Base-by-base conservation (phyloP, 1,284 basidiomycete genomes). In the Melanopsichium pennsylvanicum region DNA sequence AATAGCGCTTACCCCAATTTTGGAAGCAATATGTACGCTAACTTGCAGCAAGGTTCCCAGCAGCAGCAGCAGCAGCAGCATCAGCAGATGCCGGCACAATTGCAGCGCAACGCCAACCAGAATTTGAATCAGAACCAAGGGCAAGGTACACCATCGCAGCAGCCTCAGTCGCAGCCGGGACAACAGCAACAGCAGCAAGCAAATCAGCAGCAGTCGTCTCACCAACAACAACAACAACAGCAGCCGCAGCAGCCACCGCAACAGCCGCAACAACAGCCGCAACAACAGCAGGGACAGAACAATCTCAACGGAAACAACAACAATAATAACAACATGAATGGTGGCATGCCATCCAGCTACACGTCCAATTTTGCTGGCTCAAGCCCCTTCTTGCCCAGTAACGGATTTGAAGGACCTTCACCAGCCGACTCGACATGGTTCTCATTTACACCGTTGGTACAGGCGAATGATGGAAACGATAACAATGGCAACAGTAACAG, bases 361-460 rank as follows among this genome's bases (percentile, higher is more conserved):
- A 29, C 18, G 4, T 40, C 39, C 5, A 56, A 22, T 35, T 61
- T 38, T 25, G 12, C 56, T 5, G 46, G 49, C 22, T 68, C 64
- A 13, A 52, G 47, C 22, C 58, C 58, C 8, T 68, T 68, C 18
- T 35, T 52, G 15, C 44, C 45, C 9, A 44, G 58, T 21, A 68
- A 61, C 22, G 64, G 52, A 19, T 34, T 61, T 3, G 64, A 68
- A 19, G 64, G 64, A 7, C 64, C 64, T 6, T 64, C 59, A 12
- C 72, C 72, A 1, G 72, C 70, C 7, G 69, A 74, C 25, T 71
- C 69, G 16, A 74, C 72, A 10, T 74, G 70, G 51, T 74, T 74
- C 26, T 60, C 57, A 2, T 74, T 66, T 31, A 74, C 72, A 4
- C 72, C 72, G 3, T 49, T 70, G 10, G 56, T 67, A 5, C 61